A percentile compares a stretch with the other conserved stretches of the same genome.
These are phyloP conservation scores for Esteya vermicola DNA, from an alignment of 2,329 filamentous ascomycete species.

Conservation along the genomic window DNA sequence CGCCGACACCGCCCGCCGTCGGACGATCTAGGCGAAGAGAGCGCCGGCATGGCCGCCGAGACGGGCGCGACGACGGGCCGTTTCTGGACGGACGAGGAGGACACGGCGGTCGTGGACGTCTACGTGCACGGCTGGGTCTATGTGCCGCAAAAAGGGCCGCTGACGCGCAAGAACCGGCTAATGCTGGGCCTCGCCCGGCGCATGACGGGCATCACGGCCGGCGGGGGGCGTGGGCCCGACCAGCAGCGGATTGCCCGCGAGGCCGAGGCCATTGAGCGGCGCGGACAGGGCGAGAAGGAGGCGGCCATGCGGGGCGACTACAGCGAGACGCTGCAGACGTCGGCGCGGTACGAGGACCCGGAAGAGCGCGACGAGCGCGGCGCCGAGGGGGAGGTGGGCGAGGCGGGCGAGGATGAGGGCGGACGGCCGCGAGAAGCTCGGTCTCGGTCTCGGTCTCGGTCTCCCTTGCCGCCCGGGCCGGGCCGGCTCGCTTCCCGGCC, in stretches of 20 bases:
- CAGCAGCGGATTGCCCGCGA: conserved; percentile 58
- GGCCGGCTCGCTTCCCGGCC: conserved; percentile 21
- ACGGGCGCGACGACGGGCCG: conserved; percentile 16
- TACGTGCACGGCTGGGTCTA: conserved; percentile 96
- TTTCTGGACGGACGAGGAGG: conserved; percentile 55
- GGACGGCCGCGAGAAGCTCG: not conserved
- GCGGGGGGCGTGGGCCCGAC: conserved; percentile 22
- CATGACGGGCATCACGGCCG: conserved; percentile 68
- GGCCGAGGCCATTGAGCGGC: conserved; percentile 61
- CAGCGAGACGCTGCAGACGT: conserved; percentile 43
- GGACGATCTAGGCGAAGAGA: conserved; percentile 14
- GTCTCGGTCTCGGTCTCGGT: not conserved
- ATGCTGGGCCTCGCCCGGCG: conserved; percentile 77
- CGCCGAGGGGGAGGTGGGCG: conserved; percentile 3
- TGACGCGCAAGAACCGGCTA: conserved; percentile 76
- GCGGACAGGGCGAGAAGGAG: conserved; percentile 56
- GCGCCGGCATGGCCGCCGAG: conserved; percentile 17
- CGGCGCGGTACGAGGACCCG: conserved; percentile 17
- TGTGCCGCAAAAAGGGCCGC: conserved; percentile 66
- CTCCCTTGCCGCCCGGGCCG: not conserved
- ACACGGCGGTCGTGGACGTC: conserved; percentile 79
- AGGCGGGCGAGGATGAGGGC: too few relatives aligned
- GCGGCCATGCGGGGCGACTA: conserved; percentile 59
- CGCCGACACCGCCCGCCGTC: not conserved
- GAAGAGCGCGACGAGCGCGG: conserved; percentile 20